phyloP scores from a whole-genome alignment of 2,329 filamentous ascomycete species.

The Calonectria leucothoes region DNA sequence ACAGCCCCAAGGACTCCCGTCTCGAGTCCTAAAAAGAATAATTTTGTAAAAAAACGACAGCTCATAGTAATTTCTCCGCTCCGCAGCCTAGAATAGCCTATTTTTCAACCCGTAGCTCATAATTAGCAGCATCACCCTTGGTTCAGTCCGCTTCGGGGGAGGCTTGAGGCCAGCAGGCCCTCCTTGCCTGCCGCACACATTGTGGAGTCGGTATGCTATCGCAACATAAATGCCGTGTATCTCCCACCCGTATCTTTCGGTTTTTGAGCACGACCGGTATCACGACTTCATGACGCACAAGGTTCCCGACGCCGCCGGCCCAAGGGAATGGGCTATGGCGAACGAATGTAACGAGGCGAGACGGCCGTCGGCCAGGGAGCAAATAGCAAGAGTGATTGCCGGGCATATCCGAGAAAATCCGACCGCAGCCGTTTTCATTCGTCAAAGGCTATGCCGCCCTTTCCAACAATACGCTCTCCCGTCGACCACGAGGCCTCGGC shows the following conservation, averaged over 20 bases:
- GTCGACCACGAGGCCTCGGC: background rate
- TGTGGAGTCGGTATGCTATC: background rate
- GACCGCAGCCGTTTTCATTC: background rate
- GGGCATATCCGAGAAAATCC: background rate
- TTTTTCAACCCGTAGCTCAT: conserved; percentile 4
- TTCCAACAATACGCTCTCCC: background rate
- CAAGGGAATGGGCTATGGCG: background rate
- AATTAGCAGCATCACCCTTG: conserved; percentile 4
- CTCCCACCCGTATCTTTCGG: background rate
- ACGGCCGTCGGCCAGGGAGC: background rate
- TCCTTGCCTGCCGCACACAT: background rate
- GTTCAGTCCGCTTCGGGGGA: background rate
- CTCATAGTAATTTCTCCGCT: background rate
- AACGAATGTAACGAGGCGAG: background rate
- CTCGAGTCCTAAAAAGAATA: background rate
- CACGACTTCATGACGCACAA: conserved; percentile 6
- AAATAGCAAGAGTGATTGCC: background rate
- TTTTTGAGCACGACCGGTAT: background rate
- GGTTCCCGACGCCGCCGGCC: background rate
- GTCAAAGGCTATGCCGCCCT: background rate
- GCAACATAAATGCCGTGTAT: conserved; percentile 7
- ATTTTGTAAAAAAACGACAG: background rate
- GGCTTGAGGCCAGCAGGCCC: conserved; percentile 1
- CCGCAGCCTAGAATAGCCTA: background rate
- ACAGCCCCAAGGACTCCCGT: background rate